Percentiles rank a stretch among this genome's conserved stretches.
Evolutionary conservation across 805 yeast genomes (phyloP).

Genomic region (Yamadazyma insecticola): DNA sequence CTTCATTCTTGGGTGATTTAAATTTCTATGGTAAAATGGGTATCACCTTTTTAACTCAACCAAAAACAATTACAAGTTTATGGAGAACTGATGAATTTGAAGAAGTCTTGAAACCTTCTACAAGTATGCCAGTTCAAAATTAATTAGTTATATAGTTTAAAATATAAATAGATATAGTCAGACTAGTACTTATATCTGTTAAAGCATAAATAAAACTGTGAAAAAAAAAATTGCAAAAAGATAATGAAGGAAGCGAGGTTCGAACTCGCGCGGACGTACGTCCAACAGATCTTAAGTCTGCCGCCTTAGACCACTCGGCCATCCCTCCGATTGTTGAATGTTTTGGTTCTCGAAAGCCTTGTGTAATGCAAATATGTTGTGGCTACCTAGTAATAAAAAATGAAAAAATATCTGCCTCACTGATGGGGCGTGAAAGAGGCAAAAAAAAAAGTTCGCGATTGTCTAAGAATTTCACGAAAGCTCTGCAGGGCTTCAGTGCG

Average conservation of each 20-base stretch:
- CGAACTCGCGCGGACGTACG: slow-evolving; percentile 45
- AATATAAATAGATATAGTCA: too few relatives aligned
- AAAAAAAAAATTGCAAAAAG: too few relatives aligned
- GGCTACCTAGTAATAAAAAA: too few relatives aligned
- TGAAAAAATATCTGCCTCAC: too few relatives aligned
- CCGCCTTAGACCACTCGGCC: slow-evolving; percentile 49
- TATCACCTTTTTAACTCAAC: slow-evolving; percentile 63
- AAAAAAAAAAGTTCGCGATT: too few relatives aligned
- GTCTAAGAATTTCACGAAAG: too few relatives aligned
- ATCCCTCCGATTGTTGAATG: slow-evolving; percentile 32
- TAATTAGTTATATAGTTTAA: slow-evolving; percentile 14
- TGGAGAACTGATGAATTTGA: slow-evolving; percentile 56
- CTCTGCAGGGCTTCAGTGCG: too few relatives aligned
- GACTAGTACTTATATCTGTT: too few relatives aligned
- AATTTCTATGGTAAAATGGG: slow-evolving; percentile 81
- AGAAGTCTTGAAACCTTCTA: slow-evolving; percentile 48
- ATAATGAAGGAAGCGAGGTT: slow-evolving; percentile 43
- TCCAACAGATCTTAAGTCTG: slow-evolving; percentile 44
- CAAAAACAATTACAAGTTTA: slow-evolving; percentile 66
- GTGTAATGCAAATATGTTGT: too few relatives aligned
- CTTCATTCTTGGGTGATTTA: slow-evolving; percentile 72
- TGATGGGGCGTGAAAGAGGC: too few relatives aligned
- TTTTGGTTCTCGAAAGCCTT: too few relatives aligned
- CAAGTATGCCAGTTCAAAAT: slow-evolving; percentile 65
- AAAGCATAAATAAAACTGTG: too few relatives aligned